phyloP scores from a whole-genome alignment of 495 filamentous ascomycete species.

The Aspergillus sparsus region DNA sequence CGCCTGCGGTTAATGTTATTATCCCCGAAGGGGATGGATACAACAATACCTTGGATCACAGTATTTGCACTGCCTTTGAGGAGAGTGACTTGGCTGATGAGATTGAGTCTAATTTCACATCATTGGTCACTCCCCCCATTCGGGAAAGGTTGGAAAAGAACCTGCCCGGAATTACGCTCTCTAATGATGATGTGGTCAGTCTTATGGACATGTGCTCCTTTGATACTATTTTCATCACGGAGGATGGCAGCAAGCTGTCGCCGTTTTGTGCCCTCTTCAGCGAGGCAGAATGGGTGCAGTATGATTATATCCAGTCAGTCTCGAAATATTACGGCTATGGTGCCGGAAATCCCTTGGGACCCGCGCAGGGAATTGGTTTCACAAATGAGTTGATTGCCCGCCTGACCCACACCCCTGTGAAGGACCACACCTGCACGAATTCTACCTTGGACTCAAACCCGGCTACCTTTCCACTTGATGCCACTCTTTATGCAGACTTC shows the following conservation, averaged over 20 bases:
- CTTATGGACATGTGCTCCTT: slow-evolving; percentile 90
- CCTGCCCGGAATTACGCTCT: slow-evolving; percentile 62
- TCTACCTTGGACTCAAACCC: slow-evolving; percentile 63
- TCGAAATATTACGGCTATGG: slow-evolving; percentile 81
- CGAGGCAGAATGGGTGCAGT: slow-evolving; percentile 65
- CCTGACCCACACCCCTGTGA: slow-evolving; percentile 64
- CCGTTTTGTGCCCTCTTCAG: slow-evolving; percentile 75
- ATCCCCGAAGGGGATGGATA: slow-evolving; percentile 61
- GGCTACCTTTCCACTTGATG: slow-evolving; percentile 67
- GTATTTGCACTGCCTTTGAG: slow-evolving; percentile 64
- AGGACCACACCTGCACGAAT: slow-evolving; percentile 71
- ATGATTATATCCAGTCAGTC: slow-evolving; percentile 74
- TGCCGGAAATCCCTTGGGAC: slow-evolving; percentile 71
- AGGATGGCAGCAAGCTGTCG: slow-evolving; percentile 44
- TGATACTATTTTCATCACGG: slow-evolving; percentile 61
- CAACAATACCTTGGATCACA: slow-evolving; percentile 79
- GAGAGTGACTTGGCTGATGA: slow-evolving; percentile 45
- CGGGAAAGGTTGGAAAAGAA: slow-evolving; percentile 59
- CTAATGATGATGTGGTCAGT: slow-evolving; percentile 56
- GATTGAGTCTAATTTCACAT: slow-evolving; percentile 54
- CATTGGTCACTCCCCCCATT: slow-evolving; percentile 62
- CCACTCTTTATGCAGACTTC: slow-evolving; percentile 76
- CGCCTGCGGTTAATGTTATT: slow-evolving; percentile 59
- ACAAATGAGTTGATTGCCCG: slow-evolving; percentile 84
- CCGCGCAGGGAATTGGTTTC: slow-evolving; percentile 81